These are phyloP conservation scores for Ceratobasidium sp. DNA, from an alignment of 1,284 basidiomycete genomes.

Conservation along the genomic window DNA sequence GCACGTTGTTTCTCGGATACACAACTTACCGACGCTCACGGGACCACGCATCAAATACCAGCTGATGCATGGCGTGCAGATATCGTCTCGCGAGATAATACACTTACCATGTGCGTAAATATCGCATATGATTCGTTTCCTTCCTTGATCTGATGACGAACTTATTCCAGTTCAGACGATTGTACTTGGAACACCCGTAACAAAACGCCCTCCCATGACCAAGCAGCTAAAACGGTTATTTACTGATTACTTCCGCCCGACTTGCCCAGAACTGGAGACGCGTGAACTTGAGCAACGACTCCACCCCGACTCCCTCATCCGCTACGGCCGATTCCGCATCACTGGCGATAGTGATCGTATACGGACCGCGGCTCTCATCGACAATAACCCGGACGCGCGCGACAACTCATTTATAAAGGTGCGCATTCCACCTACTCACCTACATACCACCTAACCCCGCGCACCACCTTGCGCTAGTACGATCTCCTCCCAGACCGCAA, in stretches of 20 bases:
- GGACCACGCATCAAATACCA: background rate
- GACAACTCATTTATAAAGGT: conserved; percentile 15
- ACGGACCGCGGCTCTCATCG: background rate
- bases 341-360: conserved; percentile 7
- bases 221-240: background rate
- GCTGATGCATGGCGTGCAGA: background rate
- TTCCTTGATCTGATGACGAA: background rate
- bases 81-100: background rate
- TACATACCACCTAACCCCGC: background rate
- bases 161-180: no score
- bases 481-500: background rate
- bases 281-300: background rate
- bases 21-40: background rate
- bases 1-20: background rate
- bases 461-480: background rate
- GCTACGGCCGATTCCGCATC: background rate
- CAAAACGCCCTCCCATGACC: background rate
- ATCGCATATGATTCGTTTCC: background rate
- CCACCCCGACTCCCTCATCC: background rate
- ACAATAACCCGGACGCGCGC: background rate
- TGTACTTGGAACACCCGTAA: background rate
- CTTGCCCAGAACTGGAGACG: no score
- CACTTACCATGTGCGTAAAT: background rate
- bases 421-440: background rate
- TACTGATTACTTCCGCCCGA: conserved; percentile 3